Conservation (phyloP, 495 filamentous ascomycete genomes). For the Tuber umbilicatum region DNA sequence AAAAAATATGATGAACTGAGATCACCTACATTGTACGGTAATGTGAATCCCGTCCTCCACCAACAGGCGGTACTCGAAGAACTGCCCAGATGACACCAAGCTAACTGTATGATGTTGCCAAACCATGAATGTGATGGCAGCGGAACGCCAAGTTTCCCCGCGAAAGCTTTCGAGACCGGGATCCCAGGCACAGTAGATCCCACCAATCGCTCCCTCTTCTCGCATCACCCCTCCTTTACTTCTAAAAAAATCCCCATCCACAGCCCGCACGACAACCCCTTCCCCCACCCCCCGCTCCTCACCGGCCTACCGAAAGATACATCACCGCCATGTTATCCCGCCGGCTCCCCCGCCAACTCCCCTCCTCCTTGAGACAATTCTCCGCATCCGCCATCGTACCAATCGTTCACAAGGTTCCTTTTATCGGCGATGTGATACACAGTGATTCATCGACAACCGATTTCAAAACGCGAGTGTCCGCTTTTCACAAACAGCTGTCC, state of each 20-base stretch:
- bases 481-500: conserved; percentile 76
- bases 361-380: conserved; percentile 52
- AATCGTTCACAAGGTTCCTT: conserved; percentile 53
- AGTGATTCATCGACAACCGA: conserved; percentile 55
- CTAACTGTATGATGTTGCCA: neutral
- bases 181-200: neutral
- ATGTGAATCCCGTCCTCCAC: neutral
- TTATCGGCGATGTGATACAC: conserved; percentile 73
- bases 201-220: neutral
- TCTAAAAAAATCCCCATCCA: neutral
- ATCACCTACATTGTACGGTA: neutral
- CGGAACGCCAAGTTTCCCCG: conserved; percentile 1
- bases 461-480: conserved; percentile 74
- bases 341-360: conserved; percentile 42
- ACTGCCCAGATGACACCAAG: neutral
- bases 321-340: conserved; percentile 42
- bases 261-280: neutral
- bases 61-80: too few species aligned
- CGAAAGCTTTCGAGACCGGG: neutral
- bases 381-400: conserved; percentile 51
- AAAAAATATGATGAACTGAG: neutral
- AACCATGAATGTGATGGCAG: too few species aligned
- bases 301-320: neutral
- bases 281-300: neutral
- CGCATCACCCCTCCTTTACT: neutral